Evolutionary conservation across 78 protist genomes (phyloP).

Genomic region (Protostelium mycophagum): DNA sequence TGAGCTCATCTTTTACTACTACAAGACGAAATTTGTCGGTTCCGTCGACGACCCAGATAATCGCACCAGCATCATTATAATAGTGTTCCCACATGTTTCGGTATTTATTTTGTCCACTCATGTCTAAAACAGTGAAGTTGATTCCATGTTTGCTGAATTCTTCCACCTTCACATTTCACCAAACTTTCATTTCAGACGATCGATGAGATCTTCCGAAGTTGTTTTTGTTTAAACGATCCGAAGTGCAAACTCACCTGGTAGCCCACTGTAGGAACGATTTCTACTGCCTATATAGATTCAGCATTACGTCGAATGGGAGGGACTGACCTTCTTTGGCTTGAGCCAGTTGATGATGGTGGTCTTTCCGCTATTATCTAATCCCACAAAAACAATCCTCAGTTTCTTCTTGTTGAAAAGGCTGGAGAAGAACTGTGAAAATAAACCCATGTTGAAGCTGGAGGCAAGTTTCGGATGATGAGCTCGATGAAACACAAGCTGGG

Average conservation of each 20-base stretch:
- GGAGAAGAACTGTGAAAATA: background rate
- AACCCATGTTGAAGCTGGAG: too few species aligned
- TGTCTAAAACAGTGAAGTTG: conserved; percentile 77
- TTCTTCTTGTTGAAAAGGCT: conserved; percentile 18
- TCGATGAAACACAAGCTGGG: too few species aligned
- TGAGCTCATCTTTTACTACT: conserved; percentile 82
- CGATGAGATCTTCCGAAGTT: background rate
- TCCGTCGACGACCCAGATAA: conserved; percentile 81
- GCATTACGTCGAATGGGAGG: background rate
- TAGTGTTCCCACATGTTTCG: conserved; percentile 80
- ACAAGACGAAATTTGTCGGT: conserved; percentile 68
- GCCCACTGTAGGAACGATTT: conserved; percentile 73
- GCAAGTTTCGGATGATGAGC: too few species aligned
- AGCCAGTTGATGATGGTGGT: conserved; percentile 75
- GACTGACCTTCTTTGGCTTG: conserved; percentile 36
- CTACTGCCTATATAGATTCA: background rate
- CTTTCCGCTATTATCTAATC: conserved; percentile 84
- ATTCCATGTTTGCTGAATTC: conserved; percentile 30
- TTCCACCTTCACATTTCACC: conserved; percentile 18
- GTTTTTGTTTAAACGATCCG: too few species aligned
- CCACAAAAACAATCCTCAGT: conserved; percentile 39
- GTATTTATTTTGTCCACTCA: conserved; percentile 74
- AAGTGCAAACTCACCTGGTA: conserved; percentile 39
- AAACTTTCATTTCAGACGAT: background rate
- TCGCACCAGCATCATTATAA: conserved; percentile 56